phyloP scores from a whole-genome alignment of 139 green algal species.

The Chlorella sp. region DNA sequence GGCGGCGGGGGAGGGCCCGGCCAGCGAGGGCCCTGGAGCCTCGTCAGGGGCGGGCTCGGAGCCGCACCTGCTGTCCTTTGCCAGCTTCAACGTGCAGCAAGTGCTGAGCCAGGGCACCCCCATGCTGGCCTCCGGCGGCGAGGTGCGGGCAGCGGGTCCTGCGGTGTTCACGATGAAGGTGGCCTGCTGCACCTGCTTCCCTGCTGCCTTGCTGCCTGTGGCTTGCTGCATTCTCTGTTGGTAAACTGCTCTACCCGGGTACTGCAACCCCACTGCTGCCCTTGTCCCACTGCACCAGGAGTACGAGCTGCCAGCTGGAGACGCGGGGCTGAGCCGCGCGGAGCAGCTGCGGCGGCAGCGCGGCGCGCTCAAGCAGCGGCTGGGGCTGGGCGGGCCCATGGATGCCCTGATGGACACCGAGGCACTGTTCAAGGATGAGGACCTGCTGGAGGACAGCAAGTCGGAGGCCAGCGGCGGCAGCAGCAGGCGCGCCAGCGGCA shows the following conservation, averaged over 20 bases:
- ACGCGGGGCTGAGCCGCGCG: constrained; percentile 32
- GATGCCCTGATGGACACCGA: constrained; percentile 78
- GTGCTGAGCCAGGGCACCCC: constrained; percentile 79
- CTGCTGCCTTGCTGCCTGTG: too few species aligned
- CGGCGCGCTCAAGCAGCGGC: constrained; percentile 68
- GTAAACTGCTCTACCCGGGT: too few species aligned
- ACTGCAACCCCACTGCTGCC: too few species aligned
- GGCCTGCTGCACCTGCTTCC: neutral
- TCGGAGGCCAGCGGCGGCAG: neutral
- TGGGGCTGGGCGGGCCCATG: constrained; percentile 70
- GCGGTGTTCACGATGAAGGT: neutral
- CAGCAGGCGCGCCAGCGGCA: neutral
- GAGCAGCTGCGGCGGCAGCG: constrained; percentile 77
- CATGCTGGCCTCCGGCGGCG: constrained; percentile 82
- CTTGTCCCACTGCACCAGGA: constrained; percentile 58
- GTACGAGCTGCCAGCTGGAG: constrained; percentile 56
- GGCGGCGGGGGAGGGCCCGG: neutral
- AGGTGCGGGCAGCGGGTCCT: constrained; percentile 53
- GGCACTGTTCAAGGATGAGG: constrained; percentile 83
- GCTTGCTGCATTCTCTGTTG: too few species aligned
- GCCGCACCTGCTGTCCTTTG: constrained; percentile 43
- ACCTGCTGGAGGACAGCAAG: constrained; percentile 59
- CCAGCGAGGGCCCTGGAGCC: neutral
- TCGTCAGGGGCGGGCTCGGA: too few species aligned
- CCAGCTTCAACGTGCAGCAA: constrained; percentile 68